phyloP scores from a whole-genome alignment of 2,329 filamentous ascomycete species.

The Cercospora janseana region DNA sequence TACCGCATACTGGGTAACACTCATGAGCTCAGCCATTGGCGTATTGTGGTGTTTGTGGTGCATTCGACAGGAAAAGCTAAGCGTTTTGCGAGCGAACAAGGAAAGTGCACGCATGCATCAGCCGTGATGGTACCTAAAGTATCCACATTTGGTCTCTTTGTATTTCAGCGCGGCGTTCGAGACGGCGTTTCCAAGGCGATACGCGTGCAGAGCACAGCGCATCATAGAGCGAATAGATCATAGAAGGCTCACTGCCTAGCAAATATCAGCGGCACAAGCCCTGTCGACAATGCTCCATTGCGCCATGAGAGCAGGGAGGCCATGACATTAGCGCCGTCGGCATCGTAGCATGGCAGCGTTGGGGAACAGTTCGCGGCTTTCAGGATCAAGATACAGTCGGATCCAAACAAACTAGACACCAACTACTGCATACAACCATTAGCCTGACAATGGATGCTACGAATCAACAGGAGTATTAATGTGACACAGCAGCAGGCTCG shows the following conservation, averaged over 20 bases:
- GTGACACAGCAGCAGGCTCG: constrained; percentile 4
- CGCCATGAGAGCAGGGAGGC: too few species aligned
- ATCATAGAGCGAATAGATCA: neutral
- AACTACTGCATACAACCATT: constrained; percentile 15
- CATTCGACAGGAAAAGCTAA: constrained; percentile 48
- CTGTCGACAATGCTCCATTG: too few species aligned
- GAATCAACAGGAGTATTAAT: neutral
- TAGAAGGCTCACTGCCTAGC: neutral
- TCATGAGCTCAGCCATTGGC: constrained; percentile 68
- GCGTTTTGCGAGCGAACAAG: constrained; percentile 23
- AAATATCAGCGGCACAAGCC: too few species aligned
- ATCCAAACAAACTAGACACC: constrained; percentile 11
- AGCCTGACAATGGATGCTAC: constrained; percentile 5
- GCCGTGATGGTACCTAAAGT: constrained; percentile 21
- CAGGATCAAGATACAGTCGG: constrained; percentile 3
- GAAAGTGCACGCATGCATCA: constrained; percentile 20
- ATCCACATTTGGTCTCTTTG: neutral
- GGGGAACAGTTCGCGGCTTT: too few species aligned
- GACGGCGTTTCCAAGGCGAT: too few species aligned
- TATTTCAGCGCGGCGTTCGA: constrained; percentile 11
- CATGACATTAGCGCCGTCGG: too few species aligned
- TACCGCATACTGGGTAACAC: constrained; percentile 75
- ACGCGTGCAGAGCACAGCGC: neutral
- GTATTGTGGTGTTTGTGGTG: constrained; percentile 68
- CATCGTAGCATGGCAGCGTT: too few species aligned